Evolutionary conservation across 2,329 filamentous ascomycete species (phyloP), one percentile per base, ranked within the genome.

Genomic region (Hymenotorrendiella dingleyae): DNA sequence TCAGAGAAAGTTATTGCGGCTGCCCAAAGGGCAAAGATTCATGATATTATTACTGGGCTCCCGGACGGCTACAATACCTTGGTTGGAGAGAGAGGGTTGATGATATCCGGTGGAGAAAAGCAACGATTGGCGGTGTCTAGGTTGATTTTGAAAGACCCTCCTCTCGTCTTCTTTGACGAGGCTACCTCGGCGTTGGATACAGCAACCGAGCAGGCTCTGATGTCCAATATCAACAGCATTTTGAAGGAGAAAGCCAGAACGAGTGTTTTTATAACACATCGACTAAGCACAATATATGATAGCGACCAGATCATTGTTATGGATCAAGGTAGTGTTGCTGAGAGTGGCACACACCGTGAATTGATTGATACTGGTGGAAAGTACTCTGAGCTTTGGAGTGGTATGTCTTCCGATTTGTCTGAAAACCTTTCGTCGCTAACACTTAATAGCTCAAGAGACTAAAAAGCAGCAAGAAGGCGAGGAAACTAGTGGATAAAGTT

Each of bases 21-120:
- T 0, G 89, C 93, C 2, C 80, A 82, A 58, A 76, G 88, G 41
- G 91, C 93, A 2, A 80, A 82, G 43, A 88, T 98, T 45, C 84
- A 96, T 64, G 82, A 93, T 33, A 87, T 84, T 39, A 83, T 95
- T 47, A 70, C 76, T 42, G 71, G 70, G n/a, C 82, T 94, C 62
- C 88, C 87, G 1, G 83, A 90, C n/a, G 87, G 88, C 12, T 95
- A 97, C 63, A 67, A 82, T 17, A 97, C 93, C 16, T 89, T 84
- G 64, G 93, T 97, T 20, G 91, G 91, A 40, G 91, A 96, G 69
- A 78, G 91, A 35, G 90, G 90, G 1, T 82, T 96, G 78, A 96
- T 96, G 90, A 95, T 96, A 33, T 94, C 86, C 1, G 90, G 87
- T 2, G 90, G 90, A 23, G 91, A 96, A 68, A 96, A 96, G 65